Conservation (phyloP, 331 rosid genomes). For the Telfairia occidentalis region DNA sequence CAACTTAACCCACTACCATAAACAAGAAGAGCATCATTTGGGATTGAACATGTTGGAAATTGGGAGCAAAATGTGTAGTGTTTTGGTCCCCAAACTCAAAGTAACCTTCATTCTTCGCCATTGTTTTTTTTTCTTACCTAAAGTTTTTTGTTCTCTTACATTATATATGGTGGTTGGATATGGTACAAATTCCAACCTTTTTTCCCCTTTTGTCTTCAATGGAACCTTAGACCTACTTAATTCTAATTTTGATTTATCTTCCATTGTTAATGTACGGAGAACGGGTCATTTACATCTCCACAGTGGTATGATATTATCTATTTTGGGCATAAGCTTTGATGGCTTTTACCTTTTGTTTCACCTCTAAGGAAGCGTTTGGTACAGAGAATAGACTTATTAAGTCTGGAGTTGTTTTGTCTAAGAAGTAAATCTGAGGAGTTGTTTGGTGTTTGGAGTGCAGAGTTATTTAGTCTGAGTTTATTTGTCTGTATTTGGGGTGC, state of each 20-base stretch:
- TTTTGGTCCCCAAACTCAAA: not conserved
- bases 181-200: not conserved
- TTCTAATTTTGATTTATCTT: not conserved
- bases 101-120: not conserved
- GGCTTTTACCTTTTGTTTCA: too few relatives aligned
- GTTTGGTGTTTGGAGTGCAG: too few relatives aligned
- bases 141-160: not conserved
- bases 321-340: too few relatives aligned
- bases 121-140: not conserved
- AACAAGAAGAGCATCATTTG: constrained; percentile 6
- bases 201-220: not conserved
- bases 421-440: too few relatives aligned
- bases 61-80: not conserved
- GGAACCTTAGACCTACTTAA: not conserved
- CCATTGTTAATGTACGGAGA: too few relatives aligned
- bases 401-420: too few relatives aligned
- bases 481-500: too few relatives aligned
- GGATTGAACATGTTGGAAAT: not conserved
- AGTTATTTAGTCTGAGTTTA: too few relatives aligned
- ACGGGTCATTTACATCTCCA: too few relatives aligned
- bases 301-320: too few relatives aligned
- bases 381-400: too few relatives aligned
- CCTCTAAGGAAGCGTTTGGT: too few relatives aligned
- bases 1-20: not conserved
- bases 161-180: not conserved